Base-by-base conservation (phyloP, 2,329 filamentous ascomycete species). In the Exophiala viscosa region DNA sequence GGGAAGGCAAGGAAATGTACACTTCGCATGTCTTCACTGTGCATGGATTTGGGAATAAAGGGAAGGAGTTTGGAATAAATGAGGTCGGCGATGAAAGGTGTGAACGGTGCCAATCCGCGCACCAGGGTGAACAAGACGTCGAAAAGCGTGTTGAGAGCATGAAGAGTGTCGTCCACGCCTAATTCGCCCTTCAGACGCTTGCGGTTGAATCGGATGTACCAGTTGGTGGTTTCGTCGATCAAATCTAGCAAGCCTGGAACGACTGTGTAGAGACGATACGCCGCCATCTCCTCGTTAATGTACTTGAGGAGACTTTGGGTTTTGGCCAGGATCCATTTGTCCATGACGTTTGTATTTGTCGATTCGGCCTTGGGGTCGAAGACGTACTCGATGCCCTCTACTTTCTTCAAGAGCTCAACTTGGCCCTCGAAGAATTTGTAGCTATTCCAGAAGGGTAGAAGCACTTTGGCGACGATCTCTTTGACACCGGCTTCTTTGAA, bases 1-100 rank as follows among this genome's bases (percentile, higher is more conserved):
- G 93, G 93, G 78, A 92, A 97, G 5, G 85, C 72, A 52, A 96
- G 76, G 78, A 97, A 99, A 73, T 97, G 93, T 5, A 99, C 88
- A 65, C 89, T 95, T 61, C 90, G 84, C 57, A 84, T 70, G 67
- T 97, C 92, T 62, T 86, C 80, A 36, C 79, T 85, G 39, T 76
- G 78, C 32, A 88, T 73, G 38, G 82, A 76, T 65, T 87, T 78
- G 1, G 90, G 90, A 49, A 97, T 93, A 67, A 90, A 85, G 15
- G 87, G 86, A 17, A 90, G 79, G 10, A 97, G 81, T 61, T 86
- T 86, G 55, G 84, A 81, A 74, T 96, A 99, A 69, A 99, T 96
- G 68, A 85, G 93, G 64, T 99, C 93, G 55, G 90, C 91, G 63
- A 97, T 80, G 76, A 97, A 99, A 6, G 93, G 93, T 0, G 88